phyloP scores from a whole-genome alignment of 345 rosid genomes.

The Lepidium sativum region DNA sequence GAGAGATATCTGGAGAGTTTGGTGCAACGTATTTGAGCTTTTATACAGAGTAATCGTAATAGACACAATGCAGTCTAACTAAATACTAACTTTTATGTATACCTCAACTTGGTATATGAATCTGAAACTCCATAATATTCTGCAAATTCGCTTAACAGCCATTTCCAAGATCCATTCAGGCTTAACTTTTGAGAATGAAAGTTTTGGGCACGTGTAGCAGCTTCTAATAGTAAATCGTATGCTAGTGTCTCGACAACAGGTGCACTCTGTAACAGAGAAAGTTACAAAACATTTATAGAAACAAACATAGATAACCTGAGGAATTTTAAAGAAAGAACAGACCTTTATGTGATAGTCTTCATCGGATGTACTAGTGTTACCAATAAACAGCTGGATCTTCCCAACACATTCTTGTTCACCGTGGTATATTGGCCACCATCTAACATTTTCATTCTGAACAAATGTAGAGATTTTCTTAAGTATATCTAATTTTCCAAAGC shows the following conservation, averaged over 20 bases:
- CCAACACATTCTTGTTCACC: constrained; percentile 96
- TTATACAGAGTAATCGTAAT: not conserved
- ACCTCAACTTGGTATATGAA: constrained; percentile 88
- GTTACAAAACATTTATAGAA: not conserved
- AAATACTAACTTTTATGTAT: not conserved
- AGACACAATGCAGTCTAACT: not conserved
- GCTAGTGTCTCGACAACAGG: constrained; percentile 97
- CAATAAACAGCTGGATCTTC: constrained; percentile 79
- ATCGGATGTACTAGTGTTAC: constrained; percentile 52
- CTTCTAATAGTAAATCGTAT: constrained; percentile 78
- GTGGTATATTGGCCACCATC: constrained; percentile 87
- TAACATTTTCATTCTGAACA: constrained; percentile 65
- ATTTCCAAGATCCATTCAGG: constrained; percentile 82
- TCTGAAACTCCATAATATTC: constrained; percentile 90
- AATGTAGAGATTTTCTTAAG: constrained; percentile 5
- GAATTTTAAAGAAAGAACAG: not conserved
- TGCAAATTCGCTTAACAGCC: constrained; percentile 84
- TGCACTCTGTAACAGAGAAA: constrained; percentile 46
- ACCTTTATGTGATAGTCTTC: constrained; percentile 82
- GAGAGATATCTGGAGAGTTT: constrained; percentile 54
- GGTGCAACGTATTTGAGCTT: not conserved
- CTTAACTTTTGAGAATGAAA: constrained; percentile 69
- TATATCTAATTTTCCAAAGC: not conserved
- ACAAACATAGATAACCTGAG: not conserved
- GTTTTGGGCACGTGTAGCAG: constrained; percentile 70